A percentile compares a stretch with the other conserved stretches of the same genome.
Conservation (phyloP, 371 early-diverging fungal species). For the Coemansia sp. region DNA sequence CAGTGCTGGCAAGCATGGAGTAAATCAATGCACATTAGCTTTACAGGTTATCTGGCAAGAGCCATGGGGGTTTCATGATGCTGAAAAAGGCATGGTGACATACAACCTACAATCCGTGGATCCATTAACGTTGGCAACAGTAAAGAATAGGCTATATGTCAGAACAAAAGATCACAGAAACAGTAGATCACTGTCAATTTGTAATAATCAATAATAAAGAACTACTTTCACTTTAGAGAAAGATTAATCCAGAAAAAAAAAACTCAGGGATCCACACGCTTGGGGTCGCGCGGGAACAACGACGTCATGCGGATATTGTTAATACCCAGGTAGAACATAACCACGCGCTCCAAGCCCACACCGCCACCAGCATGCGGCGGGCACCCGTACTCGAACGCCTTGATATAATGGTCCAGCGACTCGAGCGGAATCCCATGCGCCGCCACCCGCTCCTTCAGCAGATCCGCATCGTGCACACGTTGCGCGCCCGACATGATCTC, state of each 20-base stretch:
- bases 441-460: conserved; percentile 81
- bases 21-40: too few relatives aligned
- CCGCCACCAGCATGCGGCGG: conserved; percentile 99
- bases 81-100: too few relatives aligned
- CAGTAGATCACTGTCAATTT: too few relatives aligned
- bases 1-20: too few relatives aligned
- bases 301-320: conserved; percentile 97
- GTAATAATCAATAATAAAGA: too few relatives aligned
- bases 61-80: too few relatives aligned
- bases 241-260: conserved; percentile 1
- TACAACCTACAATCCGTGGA: too few relatives aligned
- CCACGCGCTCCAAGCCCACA: conserved; percentile 97
- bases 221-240: too few relatives aligned
- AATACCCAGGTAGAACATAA: conserved; percentile 96
- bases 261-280: conserved; percentile 89
- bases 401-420: conserved; percentile 92
- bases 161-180: too few relatives aligned
- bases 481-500: conserved; percentile 99
- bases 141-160: too few relatives aligned
- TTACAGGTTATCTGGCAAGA: too few relatives aligned
- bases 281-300: conserved; percentile 99
- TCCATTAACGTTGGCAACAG: too few relatives aligned
- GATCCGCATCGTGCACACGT: conserved; percentile 94
- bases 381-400: conserved; percentile 98
- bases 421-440: conserved; percentile 80